Evolutionary conservation across 139 green algal species (phyloP), one percentile per base, ranked within the genome.

Genomic region (Auxenochlorella protothecoides): DNA sequence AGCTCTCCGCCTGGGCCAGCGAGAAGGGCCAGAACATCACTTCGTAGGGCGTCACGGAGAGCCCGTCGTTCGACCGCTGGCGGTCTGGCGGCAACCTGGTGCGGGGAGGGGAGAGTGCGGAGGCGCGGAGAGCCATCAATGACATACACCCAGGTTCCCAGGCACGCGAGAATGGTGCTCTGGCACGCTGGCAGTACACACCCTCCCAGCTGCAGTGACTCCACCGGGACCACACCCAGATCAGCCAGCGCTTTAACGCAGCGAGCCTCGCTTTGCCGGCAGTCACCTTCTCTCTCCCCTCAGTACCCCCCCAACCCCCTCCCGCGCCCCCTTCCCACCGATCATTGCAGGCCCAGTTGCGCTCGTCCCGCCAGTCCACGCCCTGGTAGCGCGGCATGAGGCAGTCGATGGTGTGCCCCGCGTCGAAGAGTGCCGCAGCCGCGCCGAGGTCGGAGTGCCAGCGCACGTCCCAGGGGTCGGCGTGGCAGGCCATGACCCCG

Each of bases 371-470:
- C 74, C 74, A 79, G 68, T 79, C 71, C 5, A 68, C 54, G 13
- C 63, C 63, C 53, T 79, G 69, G 67, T 72, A 76, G 3, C 62
- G 52, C 0, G 64, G 14, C 62, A 68, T 57, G 15, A 79, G 63
- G 60, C 53, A 68, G 62, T 71, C 69, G n/a, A 79, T 9, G 55
- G 75, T 79, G 52, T 61, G 68, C 56, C 74, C 74, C 11, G 53
- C 62, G 55, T 66, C n/a, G n/a, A 79, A 62, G 44, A 79, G 56
- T 5, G 74, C 74, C 6, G 70, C 68, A 8, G 72, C 81, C 0
- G 76, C 79, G 13, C 87, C 88, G 9, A 13, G 5, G 53, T 71
- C 66, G 5, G 10, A 9, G 66, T 71, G 6, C 12, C 52, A 71
- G 7, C 11, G 11, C 12, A 8, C 53, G 12, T 61, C 66, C 66